Evolutionary conservation across 2,329 filamentous ascomycete genomes (phyloP).

Genomic region (Cordyceps javanica): DNA sequence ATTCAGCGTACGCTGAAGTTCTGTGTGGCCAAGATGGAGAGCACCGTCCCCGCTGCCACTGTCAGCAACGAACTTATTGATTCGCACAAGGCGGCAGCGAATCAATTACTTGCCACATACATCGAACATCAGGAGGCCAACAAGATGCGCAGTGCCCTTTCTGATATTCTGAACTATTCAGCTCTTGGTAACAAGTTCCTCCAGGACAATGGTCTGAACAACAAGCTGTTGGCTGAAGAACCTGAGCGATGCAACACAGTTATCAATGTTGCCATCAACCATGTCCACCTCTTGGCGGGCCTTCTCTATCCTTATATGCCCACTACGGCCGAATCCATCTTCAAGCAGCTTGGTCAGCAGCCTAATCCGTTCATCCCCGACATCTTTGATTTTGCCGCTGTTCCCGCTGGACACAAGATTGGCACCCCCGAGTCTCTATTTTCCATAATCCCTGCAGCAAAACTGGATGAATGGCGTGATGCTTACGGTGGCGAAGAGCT

Average conservation of each 20-base stretch:
- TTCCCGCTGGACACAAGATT: slow-evolving; percentile 72
- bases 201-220: slow-evolving; percentile 48
- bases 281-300: slow-evolving; percentile 73
- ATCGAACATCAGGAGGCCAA: slow-evolving; percentile 63
- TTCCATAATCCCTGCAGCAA: slow-evolving; percentile 73
- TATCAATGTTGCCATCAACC: slow-evolving; percentile 77
- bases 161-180: slow-evolving; percentile 61
- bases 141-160: slow-evolving; percentile 61
- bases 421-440: slow-evolving; percentile 76
- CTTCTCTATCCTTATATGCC: slow-evolving; percentile 83
- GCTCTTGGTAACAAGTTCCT: slow-evolving; percentile 45
- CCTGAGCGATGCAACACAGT: slow-evolving; percentile 49
- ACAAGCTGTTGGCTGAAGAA: slow-evolving; percentile 47
- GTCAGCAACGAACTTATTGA: slow-evolving; percentile 51
- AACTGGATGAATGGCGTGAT: slow-evolving; percentile 76
- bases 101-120: slow-evolving; percentile 61
- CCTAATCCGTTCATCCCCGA: slow-evolving; percentile 54
- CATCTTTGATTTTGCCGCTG: slow-evolving; percentile 53
- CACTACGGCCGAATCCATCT: slow-evolving; percentile 66
- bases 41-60: slow-evolving; percentile 54
- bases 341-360: slow-evolving; percentile 62
- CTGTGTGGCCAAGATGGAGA: slow-evolving; percentile 67
- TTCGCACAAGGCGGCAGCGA: slow-evolving; percentile 55
- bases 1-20: slow-evolving; percentile 71
- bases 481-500: slow-evolving; percentile 61